phyloP scores from a whole-genome alignment of 2,329 filamentous ascomycete genomes.

The Shiraia sp. region DNA sequence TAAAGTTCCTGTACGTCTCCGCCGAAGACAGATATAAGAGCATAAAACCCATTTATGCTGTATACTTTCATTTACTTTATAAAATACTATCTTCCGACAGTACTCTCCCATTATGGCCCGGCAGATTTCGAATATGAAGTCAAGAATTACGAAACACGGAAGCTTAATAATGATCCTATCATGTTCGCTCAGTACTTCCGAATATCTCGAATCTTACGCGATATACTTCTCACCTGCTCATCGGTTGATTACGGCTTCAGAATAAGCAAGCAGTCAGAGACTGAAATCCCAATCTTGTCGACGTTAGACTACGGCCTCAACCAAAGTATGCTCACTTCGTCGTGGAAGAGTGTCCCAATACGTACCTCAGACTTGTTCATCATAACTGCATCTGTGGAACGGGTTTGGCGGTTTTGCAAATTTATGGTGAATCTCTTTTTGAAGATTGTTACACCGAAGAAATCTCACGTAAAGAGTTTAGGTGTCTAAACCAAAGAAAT shows the following conservation, averaged over 20 bases:
- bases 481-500: too few species aligned
- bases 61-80: too few species aligned
- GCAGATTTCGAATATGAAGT: conserved; percentile 10
- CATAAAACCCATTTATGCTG: too few species aligned
- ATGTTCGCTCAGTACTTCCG: conserved; percentile 15
- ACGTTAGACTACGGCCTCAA: conserved; percentile 9
- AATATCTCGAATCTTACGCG: conserved; percentile 11
- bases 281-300: not conserved
- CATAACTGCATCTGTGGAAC: too few species aligned
- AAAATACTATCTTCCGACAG: not conserved
- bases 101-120: conserved; percentile 4
- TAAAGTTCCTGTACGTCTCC: too few species aligned
- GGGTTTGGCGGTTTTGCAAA: too few species aligned
- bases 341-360: conserved; percentile 6
- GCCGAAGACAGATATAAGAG: too few species aligned
- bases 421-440: too few species aligned
- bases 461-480: too few species aligned
- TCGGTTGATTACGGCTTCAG: conserved; percentile 14
- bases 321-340: conserved; percentile 13
- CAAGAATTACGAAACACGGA: conserved; percentile 8
- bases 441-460: too few species aligned
- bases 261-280: conserved; percentile 6
- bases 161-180: conserved; percentile 3
- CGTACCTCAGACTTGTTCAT: too few species aligned
- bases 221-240: conserved; percentile 18